These are phyloP conservation scores for Clitopilus passeckerianus DNA, from an alignment of 768 basidiomycete genomes.

Conservation along the genomic window DNA sequence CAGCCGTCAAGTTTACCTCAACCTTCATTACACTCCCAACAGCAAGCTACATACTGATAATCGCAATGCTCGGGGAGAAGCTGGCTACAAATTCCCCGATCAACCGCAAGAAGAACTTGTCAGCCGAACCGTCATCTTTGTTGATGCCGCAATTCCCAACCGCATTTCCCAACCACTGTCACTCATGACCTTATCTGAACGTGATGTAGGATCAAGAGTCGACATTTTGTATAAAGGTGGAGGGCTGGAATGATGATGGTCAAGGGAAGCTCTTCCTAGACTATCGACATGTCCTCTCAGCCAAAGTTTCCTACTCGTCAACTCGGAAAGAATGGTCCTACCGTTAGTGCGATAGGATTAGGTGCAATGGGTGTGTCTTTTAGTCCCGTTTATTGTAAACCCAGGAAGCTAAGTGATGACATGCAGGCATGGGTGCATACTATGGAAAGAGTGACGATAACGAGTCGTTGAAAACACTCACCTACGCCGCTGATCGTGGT, in stretches of 20 bases:
- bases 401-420: neutral
- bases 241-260: neutral
- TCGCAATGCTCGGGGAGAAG: no score
- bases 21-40: no score
- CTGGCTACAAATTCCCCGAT: no score
- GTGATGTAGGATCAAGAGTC: no score
- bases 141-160: no score
- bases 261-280: neutral
- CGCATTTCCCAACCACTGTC: no score
- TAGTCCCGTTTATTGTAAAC: no score
- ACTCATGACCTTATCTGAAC: no score
- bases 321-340: conserved; percentile 20
- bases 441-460: conserved; percentile 17
- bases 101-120: no score
- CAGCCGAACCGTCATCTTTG: no score
- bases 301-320: conserved; percentile 10
- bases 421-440: conserved; percentile 17
- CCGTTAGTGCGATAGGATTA: conserved; percentile 20
- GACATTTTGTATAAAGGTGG: neutral
- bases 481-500: conserved; percentile 17
- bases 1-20: no score
- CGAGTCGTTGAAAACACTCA: conserved; percentile 11
- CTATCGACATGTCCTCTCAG: neutral
- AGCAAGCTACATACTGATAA: no score
- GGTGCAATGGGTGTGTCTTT: conserved; percentile 18